These are phyloP conservation scores for Ephemerocybe angulata DNA, from an alignment of 768 basidiomycete genomes.

Conservation along the genomic window DNA sequence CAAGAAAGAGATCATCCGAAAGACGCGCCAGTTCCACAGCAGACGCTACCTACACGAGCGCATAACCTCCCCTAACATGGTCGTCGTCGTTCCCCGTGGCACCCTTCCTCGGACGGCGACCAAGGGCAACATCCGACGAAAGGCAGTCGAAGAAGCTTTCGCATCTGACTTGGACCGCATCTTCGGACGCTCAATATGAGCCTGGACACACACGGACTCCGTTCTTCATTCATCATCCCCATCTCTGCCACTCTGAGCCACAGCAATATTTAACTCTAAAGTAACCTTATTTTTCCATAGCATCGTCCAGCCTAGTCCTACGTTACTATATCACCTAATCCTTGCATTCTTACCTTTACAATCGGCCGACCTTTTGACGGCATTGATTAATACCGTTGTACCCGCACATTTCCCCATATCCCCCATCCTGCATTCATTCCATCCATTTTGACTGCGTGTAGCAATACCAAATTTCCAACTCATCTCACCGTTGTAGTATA, in stretches of 20 bases:
- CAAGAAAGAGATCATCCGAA: conserved; percentile 68
- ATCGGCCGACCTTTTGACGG: neutral
- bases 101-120: conserved; percentile 75
- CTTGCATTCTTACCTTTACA: neutral
- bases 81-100: conserved; percentile 61
- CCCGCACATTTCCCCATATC: neutral
- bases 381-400: neutral
- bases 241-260: neutral
- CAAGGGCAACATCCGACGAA: conserved; percentile 78
- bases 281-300: conserved; percentile 5
- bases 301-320: conserved; percentile 4
- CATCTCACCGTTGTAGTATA: neutral
- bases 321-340: neutral
- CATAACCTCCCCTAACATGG: conserved; percentile 59
- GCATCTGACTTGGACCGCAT: conserved; percentile 54
- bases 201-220: neutral
- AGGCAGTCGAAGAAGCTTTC: conserved; percentile 69
- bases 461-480: conserved; percentile 1
- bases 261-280: conserved; percentile 13
- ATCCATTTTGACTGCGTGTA: neutral
- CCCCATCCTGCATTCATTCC: neutral
- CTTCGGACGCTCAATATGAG: conserved; percentile 30
- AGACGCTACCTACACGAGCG: conserved; percentile 79
- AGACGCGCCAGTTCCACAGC: conserved; percentile 68
- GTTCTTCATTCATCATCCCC: neutral